A percentile compares a stretch with the other conserved stretches of the same genome.
phyloP scores from a whole-genome alignment of 2,329 filamentous ascomycete genomes.

The Emericellopsis cladophorae region DNA sequence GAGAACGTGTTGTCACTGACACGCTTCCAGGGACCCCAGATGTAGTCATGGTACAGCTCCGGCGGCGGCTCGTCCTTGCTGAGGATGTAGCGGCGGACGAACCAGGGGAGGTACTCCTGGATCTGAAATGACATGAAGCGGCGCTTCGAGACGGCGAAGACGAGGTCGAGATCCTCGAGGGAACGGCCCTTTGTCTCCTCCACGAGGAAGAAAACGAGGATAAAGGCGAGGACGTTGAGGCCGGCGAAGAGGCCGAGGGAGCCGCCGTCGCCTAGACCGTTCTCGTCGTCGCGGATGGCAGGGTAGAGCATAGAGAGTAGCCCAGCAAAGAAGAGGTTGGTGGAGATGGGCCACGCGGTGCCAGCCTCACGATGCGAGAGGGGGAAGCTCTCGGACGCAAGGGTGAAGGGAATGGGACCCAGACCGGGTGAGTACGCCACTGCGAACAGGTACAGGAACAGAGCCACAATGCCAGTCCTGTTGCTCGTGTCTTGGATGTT shows the following conservation, averaged over 20 bases:
- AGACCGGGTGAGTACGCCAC: conserved; percentile 26
- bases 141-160: conserved; percentile 25
- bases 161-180: conserved; percentile 23
- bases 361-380: conserved; percentile 35
- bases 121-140: conserved; percentile 24
- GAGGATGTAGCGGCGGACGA: conserved; percentile 13
- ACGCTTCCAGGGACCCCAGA: conserved; percentile 11
- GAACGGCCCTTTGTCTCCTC: conserved; percentile 23
- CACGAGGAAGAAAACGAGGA: conserved; percentile 27
- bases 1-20: not conserved
- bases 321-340: conserved; percentile 33
- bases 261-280: conserved; percentile 13
- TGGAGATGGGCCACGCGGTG: conserved; percentile 31
- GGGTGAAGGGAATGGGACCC: conserved; percentile 35
- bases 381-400: conserved; percentile 37
- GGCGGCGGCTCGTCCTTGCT: conserved; percentile 9
- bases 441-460: conserved; percentile 27
- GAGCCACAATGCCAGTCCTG: conserved; percentile 16
- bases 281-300: conserved; percentile 10
- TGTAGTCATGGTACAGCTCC: conserved; percentile 18
- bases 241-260: conserved; percentile 31
- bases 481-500: conserved; percentile 7
- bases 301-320: conserved; percentile 29
- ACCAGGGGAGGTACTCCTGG: conserved; percentile 19
- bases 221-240: conserved; percentile 30